A percentile compares a stretch with the other conserved stretches of the same genome.
Conservation (phyloP, 2,329 filamentous ascomycete genomes). For the Sporothrix protearum region DNA sequence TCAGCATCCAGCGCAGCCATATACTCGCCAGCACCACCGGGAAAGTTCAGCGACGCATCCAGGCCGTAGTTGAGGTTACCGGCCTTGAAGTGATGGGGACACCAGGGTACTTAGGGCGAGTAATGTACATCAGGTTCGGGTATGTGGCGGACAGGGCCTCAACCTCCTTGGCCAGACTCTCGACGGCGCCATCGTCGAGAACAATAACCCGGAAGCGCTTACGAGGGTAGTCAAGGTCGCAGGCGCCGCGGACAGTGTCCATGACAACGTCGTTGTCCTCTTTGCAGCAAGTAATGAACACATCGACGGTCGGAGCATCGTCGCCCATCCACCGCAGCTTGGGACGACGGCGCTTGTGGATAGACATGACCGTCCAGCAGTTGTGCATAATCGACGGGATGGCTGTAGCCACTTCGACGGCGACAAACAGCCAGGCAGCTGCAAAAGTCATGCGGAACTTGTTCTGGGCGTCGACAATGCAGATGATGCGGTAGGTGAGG, state of each 20-base stretch:
- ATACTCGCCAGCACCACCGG: constrained; percentile 53
- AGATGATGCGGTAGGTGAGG: constrained; percentile 49
- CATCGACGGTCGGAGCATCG: constrained; percentile 53
- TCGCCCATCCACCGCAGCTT: constrained; percentile 51
- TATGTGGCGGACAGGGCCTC: constrained; percentile 41
- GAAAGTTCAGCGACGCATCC: constrained; percentile 48
- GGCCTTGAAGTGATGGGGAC: constrained; percentile 59
- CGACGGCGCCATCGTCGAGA: constrained; percentile 52
- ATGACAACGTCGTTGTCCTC: constrained; percentile 55
- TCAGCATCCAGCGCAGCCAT: constrained; percentile 51
- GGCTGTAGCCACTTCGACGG: constrained; percentile 29
- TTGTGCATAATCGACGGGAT: constrained; percentile 30
- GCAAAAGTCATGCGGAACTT: constrained; percentile 41
- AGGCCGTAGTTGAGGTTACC: constrained; percentile 62
- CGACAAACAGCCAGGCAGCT: constrained; percentile 48
- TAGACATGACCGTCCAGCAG: constrained; percentile 29
- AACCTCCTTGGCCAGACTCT: constrained; percentile 36
- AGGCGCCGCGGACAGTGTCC: constrained; percentile 55
- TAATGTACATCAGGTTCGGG: constrained; percentile 52
- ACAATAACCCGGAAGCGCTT: constrained; percentile 53
- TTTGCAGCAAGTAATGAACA: constrained; percentile 56
- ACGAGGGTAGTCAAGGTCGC: constrained; percentile 52
- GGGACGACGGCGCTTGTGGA: constrained; percentile 38
- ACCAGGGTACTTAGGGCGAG: constrained; percentile 47
- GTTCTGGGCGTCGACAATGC: constrained; percentile 51